Base-by-base conservation (phyloP, 2,329 filamentous ascomycete species). In the Cladosporium sphaerospermum region DNA sequence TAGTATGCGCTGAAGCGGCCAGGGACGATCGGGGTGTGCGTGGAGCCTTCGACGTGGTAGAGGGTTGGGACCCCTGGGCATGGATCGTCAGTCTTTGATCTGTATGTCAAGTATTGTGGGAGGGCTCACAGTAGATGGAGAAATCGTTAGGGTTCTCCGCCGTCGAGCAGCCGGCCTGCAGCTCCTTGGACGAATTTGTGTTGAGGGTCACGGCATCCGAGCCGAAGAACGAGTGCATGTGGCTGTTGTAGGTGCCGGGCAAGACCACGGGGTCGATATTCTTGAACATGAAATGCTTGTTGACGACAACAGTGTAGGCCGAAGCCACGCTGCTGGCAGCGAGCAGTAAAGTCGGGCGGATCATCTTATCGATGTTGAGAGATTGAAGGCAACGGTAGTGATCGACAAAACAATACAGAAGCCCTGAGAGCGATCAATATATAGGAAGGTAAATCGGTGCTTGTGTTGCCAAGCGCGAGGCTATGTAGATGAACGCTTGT, bases 1-100 rank as follows among this genome's bases (percentile, higher is more conserved):
- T 77, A 77, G 65, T 77, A 77, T 14, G 74, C 72, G 36, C 66
- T 72, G 66, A 78, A 77, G 49, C 71, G 69, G 52, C 57, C 60
- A 45, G 63, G 39, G 6, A 49, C 37, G 8, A 53, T 49, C 7
- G 54, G 54, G 44, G 48, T 43, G 13, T 19, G 48, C 14, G 48
- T 33, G 32, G 39, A 33, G 13, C 54, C 54, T 2, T 43, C 47
- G 31, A 48, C 36, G 40, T 52, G 48, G 36, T 53, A 33, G 14
- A 55, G 23, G 1, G 54, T 53, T 7, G 54, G 54, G 13, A 43
- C 41, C 48, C 23, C 23, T 28, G 23, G 23, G 23, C 7, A 28
- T 28, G 23, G 23, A 28, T 5, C 7, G 23, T 28, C 23, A 28
- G 7, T 28, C 23, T 4, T 28, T 7, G 23, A 28, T 28, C 7